Percentiles rank a stretch among this genome's conserved stretches.
Evolutionary conservation across 768 basidiomycete genomes (phyloP).

Genomic region (Collybia sp.): DNA sequence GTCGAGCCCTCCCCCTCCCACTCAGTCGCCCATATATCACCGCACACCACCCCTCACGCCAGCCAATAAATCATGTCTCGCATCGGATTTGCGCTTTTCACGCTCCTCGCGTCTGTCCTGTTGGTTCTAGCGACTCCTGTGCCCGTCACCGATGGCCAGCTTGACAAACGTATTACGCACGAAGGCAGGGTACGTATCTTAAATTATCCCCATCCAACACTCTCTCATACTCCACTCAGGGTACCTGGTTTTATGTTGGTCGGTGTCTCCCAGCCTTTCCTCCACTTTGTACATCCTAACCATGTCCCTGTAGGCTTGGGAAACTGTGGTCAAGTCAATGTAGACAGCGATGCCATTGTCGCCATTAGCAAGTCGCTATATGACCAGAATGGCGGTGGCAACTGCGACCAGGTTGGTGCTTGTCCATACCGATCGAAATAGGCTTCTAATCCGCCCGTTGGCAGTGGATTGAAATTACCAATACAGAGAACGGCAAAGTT

Average conservation of each 20-base stretch:
- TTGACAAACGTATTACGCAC: conserved; percentile 51
- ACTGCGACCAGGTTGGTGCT: conserved; percentile 56
- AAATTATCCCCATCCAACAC: conserved; percentile 5
- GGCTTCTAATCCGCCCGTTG: conserved; percentile 8
- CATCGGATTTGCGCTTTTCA: conserved; percentile 26
- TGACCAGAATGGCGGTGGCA: conserved; percentile 39
- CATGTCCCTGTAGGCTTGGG: conserved; percentile 34
- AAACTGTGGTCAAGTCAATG: conserved; percentile 57
- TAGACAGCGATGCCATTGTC: conserved; percentile 48
- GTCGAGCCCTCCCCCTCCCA: conserved; percentile 12
- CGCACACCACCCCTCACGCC: conserved; percentile 5
- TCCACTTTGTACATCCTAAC: conserved; percentile 7
- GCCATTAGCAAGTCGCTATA: conserved; percentile 57
- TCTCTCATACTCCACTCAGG: conserved; percentile 30
- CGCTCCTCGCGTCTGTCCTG: conserved; percentile 38
- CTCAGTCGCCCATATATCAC: conserved; percentile 2
- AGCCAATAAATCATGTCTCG: conserved; percentile 29
- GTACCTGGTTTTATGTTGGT: conserved; percentile 63
- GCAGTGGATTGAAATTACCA: conserved; percentile 60
- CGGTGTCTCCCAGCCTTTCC: conserved; percentile 8
- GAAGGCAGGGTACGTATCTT: conserved; percentile 46
- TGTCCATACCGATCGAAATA: neutral
- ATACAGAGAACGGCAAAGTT: conserved; percentile 46
- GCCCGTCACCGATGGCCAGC: conserved; percentile 26
- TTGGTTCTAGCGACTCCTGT: conserved; percentile 42